Evolutionary conservation across 2,329 filamentous ascomycete genomes (phyloP).

Genomic region (Trichoderma sp.): DNA sequence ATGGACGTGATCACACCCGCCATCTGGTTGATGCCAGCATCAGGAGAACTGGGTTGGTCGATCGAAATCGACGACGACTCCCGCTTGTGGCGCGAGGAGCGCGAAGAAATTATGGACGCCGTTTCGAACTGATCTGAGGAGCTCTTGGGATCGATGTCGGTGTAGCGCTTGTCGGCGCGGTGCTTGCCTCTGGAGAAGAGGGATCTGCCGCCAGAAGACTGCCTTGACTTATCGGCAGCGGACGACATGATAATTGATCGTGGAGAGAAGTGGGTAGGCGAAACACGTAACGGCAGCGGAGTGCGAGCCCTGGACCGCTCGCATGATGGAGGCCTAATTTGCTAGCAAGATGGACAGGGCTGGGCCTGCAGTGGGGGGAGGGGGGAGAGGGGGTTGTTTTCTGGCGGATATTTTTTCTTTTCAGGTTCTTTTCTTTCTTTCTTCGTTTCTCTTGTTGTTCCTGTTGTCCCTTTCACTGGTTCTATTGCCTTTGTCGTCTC

Average conservation of each 20-base stretch:
- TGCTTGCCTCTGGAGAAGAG: constrained; percentile 91
- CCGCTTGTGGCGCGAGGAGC: constrained; percentile 71
- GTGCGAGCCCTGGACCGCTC: constrained; percentile 39
- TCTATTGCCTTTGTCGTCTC: neutral
- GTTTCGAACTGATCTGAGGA: constrained; percentile 58
- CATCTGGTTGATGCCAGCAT: constrained; percentile 66
- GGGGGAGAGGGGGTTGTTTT: neutral
- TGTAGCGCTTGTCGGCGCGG: constrained; percentile 59
- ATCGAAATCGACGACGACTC: constrained; percentile 70
- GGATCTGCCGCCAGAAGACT: constrained; percentile 71
- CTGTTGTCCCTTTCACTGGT: neutral
- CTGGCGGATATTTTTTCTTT: neutral
- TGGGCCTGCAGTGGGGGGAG: constrained; percentile 14
- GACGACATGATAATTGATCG: constrained; percentile 49
- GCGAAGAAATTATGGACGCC: constrained; percentile 60
- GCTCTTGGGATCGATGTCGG: constrained; percentile 58
- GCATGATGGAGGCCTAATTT: constrained; percentile 36
- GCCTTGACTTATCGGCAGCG: constrained; percentile 74
- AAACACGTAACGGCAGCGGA: constrained; percentile 34
- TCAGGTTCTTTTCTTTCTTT: neutral
- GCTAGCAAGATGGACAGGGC: constrained; percentile 18
- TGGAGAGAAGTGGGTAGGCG: constrained; percentile 26
- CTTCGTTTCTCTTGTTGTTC: neutral
- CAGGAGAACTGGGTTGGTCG: constrained; percentile 63
- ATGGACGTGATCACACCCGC: constrained; percentile 85